Evolutionary conservation across 768 basidiomycete genomes (phyloP).

Genomic region (Lactarius akahatsu): DNA sequence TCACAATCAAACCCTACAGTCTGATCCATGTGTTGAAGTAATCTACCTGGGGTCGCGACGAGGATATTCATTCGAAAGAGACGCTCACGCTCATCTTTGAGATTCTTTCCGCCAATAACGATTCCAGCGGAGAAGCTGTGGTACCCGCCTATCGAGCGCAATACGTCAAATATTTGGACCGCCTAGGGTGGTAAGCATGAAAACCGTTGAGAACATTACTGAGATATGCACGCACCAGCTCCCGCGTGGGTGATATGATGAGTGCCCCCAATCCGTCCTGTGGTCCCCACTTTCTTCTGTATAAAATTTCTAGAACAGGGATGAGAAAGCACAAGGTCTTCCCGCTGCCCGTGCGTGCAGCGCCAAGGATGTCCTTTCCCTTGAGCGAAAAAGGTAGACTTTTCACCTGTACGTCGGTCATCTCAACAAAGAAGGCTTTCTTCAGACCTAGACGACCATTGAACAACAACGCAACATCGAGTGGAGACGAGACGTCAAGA

Average conservation of each 20-base stretch:
- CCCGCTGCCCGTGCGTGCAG: constrained; percentile 69
- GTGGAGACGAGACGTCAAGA: not conserved
- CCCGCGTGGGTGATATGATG: constrained; percentile 91
- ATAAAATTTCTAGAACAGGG: constrained; percentile 63
- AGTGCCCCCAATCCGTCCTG: constrained; percentile 81
- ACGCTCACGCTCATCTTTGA: constrained; percentile 89
- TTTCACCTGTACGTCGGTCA: constrained; percentile 76
- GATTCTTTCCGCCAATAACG: constrained; percentile 93
- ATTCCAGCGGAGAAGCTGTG: constrained; percentile 93
- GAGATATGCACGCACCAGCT: constrained; percentile 58
- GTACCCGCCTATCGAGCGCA: constrained; percentile 88
- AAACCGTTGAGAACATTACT: constrained; percentile 3
- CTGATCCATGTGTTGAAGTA: constrained; percentile 98
- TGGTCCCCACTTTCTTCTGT: constrained; percentile 67
- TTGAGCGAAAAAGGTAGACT: constrained; percentile 61
- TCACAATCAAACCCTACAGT: constrained; percentile 92
- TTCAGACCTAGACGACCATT: constrained; percentile 62
- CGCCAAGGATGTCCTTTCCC: constrained; percentile 65
- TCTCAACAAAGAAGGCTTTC: constrained; percentile 79
- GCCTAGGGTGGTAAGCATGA: constrained; percentile 50
- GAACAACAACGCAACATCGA: not conserved
- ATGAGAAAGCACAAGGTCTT: constrained; percentile 75
- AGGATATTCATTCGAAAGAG: constrained; percentile 95
- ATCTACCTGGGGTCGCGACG: constrained; percentile 93
- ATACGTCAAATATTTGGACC: constrained; percentile 95